Evolutionary conservation across 2,329 filamentous ascomycete genomes (phyloP).

Genomic region (Albifimbria verrucaria): DNA sequence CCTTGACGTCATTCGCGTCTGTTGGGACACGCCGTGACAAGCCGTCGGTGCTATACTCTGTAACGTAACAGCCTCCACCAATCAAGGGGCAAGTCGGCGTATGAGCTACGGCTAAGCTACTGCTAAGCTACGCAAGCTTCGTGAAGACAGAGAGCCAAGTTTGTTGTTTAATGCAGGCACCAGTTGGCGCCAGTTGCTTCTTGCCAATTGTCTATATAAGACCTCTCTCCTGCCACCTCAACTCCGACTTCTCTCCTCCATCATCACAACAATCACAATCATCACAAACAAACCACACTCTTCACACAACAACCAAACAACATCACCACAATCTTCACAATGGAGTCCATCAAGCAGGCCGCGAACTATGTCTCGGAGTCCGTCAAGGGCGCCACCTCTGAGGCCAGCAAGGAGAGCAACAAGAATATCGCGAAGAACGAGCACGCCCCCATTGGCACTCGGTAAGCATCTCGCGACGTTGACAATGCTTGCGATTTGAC

Average conservation of each 20-base stretch:
- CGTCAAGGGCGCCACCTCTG: conserved; percentile 53
- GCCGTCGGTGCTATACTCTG: neutral
- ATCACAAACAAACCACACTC: conserved; percentile 12
- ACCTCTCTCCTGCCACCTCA: neutral
- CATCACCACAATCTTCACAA: conserved; percentile 28
- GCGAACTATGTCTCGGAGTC: conserved; percentile 68
- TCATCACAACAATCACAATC: conserved; percentile 14
- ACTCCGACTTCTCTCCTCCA: neutral
- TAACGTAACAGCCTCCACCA: neutral
- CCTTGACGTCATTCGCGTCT: neutral
- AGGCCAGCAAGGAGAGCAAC: conserved; percentile 67
- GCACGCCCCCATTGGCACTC: conserved; percentile 50
- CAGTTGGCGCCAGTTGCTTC: neutral
- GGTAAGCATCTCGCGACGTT: conserved; percentile 34
- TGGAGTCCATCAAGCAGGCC: conserved; percentile 56
- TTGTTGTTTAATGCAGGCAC: neutral
- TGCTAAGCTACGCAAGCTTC: neutral
- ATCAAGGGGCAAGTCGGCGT: neutral
- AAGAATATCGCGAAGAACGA: conserved; percentile 65
- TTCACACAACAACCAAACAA: conserved; percentile 15
- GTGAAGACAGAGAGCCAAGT: neutral
- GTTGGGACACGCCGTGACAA: neutral
- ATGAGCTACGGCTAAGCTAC: no score
- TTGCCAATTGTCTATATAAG: neutral
- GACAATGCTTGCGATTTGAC: conserved; percentile 3